Conservation (phyloP, 257 asterid genomes). For the Pogostemon cablin region DNA sequence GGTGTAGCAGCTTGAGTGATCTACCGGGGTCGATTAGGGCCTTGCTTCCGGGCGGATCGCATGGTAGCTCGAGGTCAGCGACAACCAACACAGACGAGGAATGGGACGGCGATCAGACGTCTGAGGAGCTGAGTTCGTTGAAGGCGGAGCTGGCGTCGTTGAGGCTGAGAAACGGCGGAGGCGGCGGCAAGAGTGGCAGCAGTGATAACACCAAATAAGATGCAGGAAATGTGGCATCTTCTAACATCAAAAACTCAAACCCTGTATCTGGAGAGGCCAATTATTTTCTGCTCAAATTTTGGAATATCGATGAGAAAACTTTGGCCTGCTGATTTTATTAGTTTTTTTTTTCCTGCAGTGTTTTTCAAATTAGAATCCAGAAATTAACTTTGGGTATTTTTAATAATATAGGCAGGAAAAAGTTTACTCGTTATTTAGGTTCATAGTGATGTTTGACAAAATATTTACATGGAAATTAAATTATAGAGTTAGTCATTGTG, state of each 20-base stretch:
- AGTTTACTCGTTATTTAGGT: too few relatives aligned
- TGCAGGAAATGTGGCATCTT: conserved; percentile 32
- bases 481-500: too few relatives aligned
- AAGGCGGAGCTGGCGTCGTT: conserved; percentile 56
- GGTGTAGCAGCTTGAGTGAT: conserved; percentile 52
- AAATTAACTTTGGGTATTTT: too few relatives aligned
- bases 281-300: conserved; percentile 25
- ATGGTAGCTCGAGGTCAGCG: conserved; percentile 74
- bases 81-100: conserved; percentile 84
- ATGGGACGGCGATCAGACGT: conserved; percentile 57
- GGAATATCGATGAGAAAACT: background rate
- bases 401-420: too few relatives aligned
- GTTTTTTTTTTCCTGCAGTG: background rate
- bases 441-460: too few relatives aligned
- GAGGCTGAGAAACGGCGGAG: conserved; percentile 41
- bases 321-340: background rate
- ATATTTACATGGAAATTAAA: too few relatives aligned
- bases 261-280: background rate
- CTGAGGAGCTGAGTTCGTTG: conserved; percentile 65
- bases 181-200: background rate
- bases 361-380: background rate
- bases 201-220: conserved; percentile 32
- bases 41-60: conserved; percentile 55
- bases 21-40: conserved; percentile 49
- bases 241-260: too few relatives aligned